These are phyloP conservation scores for Anastatica hierochuntica DNA, from an alignment of 345 rosid species.

Conservation along the genomic window DNA sequence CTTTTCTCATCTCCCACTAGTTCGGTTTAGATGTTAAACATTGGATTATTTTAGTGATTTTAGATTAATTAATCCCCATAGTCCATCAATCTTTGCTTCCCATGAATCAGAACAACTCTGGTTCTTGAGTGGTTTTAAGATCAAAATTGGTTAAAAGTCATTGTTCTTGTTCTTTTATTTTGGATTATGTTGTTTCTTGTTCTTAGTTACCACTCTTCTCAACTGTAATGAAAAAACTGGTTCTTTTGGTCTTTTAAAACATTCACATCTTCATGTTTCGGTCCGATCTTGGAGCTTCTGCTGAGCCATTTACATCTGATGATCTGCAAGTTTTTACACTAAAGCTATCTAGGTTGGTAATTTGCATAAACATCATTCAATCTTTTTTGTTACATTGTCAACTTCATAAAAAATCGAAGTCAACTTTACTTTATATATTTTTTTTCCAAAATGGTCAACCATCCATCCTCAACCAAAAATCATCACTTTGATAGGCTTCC, in stretches of 20 bases:
- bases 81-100: neutral
- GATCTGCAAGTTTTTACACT: too few relatives aligned
- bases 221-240: conserved; percentile 3
- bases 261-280: neutral
- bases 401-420: too few relatives aligned
- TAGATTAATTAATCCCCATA: neutral
- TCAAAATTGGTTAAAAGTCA: conserved; percentile 3
- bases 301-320: too few relatives aligned
- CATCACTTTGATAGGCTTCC: too few relatives aligned
- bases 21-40: neutral
- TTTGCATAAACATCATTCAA: too few relatives aligned
- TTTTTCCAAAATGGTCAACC: too few relatives aligned
- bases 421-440: too few relatives aligned
- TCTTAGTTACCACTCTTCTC: neutral
- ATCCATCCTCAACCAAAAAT: too few relatives aligned
- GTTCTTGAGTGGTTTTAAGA: neutral
- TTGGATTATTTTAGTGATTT: neutral
- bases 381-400: too few relatives aligned
- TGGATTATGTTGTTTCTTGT: neutral
- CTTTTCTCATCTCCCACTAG: neutral
- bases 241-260: neutral
- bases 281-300: too few relatives aligned
- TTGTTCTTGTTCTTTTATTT: neutral
- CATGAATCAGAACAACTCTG: neutral
- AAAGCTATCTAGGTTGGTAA: too few relatives aligned